A percentile compares a stretch with the other conserved stretches of the same genome.
Evolutionary conservation across 192 early-diverging fungal genomes (phyloP).

Genomic region (Paraglomus brasilianum): DNA sequence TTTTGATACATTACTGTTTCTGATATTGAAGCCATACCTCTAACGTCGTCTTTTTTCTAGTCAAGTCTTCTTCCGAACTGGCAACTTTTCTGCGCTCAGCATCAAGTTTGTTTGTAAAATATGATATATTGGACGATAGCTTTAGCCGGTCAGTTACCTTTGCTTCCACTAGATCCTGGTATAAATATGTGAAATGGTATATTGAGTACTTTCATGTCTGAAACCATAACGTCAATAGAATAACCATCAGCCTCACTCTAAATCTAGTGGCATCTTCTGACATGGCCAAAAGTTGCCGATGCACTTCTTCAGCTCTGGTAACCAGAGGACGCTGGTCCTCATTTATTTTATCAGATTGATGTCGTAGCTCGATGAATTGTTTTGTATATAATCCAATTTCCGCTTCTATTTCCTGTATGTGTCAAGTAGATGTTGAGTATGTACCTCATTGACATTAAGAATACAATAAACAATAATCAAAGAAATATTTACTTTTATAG

Average conservation of each 20-base stretch:
- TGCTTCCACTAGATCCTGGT: constrained; percentile 28
- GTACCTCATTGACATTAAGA: background rate
- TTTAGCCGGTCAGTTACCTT: constrained; percentile 26
- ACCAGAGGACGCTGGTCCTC: constrained; percentile 41
- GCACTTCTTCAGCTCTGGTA: constrained; percentile 41
- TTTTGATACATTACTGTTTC: background rate
- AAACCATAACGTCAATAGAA: background rate
- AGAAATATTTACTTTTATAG: constrained; percentile 29
- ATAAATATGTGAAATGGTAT: constrained; percentile 7
- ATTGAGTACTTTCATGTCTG: constrained; percentile 30
- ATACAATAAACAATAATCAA: background rate
- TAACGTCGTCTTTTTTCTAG: constrained; percentile 34
- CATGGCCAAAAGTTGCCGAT: constrained; percentile 30
- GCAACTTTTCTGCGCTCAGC: constrained; percentile 37
- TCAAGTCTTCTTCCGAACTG: constrained; percentile 31
- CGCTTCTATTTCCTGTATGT: constrained; percentile 41
- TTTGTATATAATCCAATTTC: constrained; percentile 58
- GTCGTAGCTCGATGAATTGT: constrained; percentile 56
- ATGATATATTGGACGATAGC: constrained; percentile 45
- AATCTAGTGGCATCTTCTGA: constrained; percentile 14
- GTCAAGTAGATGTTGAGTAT: background rate
- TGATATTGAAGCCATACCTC: constrained; percentile 28
- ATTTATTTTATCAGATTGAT: constrained; percentile 38
- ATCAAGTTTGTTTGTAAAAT: constrained; percentile 54
- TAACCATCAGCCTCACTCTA: constrained; percentile 26